Conservation (phyloP, 1,284 basidiomycete species). For the Pholiota adiposa region DNA sequence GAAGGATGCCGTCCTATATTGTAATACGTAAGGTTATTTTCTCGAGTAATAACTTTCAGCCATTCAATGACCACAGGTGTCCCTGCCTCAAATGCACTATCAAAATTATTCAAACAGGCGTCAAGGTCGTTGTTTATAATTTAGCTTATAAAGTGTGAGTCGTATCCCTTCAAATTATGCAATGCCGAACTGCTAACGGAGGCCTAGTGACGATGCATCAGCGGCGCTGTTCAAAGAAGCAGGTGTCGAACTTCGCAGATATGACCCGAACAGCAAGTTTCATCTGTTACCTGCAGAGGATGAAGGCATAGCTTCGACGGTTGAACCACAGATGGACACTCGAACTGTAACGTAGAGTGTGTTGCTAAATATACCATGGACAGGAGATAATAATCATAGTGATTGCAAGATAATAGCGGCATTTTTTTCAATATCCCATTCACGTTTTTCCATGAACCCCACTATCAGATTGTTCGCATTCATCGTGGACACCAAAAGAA, state of each 20-base stretch:
- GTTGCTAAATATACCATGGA: slow-evolving; percentile 4
- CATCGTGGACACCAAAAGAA: slow-evolving; percentile 65
- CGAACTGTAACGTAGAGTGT: neutral
- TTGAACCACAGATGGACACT: slow-evolving; percentile 10
- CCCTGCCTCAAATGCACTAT: slow-evolving; percentile 96
- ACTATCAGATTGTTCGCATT: slow-evolving; percentile 45
- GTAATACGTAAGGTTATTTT: slow-evolving; percentile 66
- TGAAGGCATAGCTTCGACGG: slow-evolving; percentile 22
- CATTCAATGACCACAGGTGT: slow-evolving; percentile 61
- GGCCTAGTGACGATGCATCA: slow-evolving; percentile 76
- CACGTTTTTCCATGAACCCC: slow-evolving; percentile 53
- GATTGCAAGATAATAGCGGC: slow-evolving; percentile 47
- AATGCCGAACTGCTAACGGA: slow-evolving; percentile 8
- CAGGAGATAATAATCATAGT: slow-evolving; percentile 4
- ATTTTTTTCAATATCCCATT: slow-evolving; percentile 69
- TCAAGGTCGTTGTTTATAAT: slow-evolving; percentile 94
- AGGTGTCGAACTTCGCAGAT: slow-evolving; percentile 77
- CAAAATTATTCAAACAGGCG: slow-evolving; percentile 96
- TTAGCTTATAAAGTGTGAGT: slow-evolving; percentile 93
- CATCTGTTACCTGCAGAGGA: slow-evolving; percentile 24
- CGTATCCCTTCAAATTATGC: slow-evolving; percentile 1
- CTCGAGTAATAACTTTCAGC: neutral
- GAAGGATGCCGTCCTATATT: slow-evolving; percentile 86
- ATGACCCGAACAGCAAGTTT: slow-evolving; percentile 41
- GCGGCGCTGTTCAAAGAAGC: slow-evolving; percentile 79